Evolutionary conservation across 2,329 filamentous ascomycete genomes (phyloP).

Genomic region (Aspergillus ustus): DNA sequence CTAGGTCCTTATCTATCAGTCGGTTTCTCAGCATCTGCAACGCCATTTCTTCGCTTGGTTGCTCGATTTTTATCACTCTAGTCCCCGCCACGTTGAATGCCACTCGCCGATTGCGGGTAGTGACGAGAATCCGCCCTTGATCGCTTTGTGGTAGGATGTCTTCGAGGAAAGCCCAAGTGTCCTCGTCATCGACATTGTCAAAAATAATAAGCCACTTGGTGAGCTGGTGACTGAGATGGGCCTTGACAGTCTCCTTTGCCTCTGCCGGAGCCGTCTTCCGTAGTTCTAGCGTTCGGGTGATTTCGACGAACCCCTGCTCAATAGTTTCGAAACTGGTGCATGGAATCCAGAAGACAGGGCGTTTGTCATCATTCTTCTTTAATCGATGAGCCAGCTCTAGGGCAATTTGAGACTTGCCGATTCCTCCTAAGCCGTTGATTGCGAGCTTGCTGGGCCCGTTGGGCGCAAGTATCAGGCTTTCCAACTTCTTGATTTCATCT

Average conservation of each 20-base stretch:
- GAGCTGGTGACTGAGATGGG: slow-evolving; percentile 17
- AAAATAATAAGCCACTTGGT: slow-evolving; percentile 30
- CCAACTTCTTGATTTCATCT: neutral
- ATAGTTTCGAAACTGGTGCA: slow-evolving; percentile 26
- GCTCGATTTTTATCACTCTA: neutral
- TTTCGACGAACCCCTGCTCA: slow-evolving; percentile 21
- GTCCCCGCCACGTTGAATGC: slow-evolving; percentile 20
- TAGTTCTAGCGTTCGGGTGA: slow-evolving; percentile 14
- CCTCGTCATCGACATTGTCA: slow-evolving; percentile 29
- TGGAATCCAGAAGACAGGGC: slow-evolving; percentile 34
- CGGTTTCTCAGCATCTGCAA: neutral
- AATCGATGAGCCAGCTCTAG: slow-evolving; percentile 30
- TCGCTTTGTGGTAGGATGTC: slow-evolving; percentile 24
- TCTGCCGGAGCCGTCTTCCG: slow-evolving; percentile 1
- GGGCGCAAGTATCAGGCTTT: neutral
- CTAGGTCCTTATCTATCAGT: slow-evolving; percentile 6
- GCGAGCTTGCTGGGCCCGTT: slow-evolving; percentile 7
- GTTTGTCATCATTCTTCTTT: slow-evolving; percentile 9
- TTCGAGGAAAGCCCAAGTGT: slow-evolving; percentile 21
- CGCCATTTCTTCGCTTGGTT: slow-evolving; percentile 1
- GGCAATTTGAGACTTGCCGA: slow-evolving; percentile 33
- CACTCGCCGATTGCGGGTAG: slow-evolving; percentile 27
- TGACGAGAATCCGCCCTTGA: slow-evolving; percentile 33
- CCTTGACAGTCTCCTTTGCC: slow-evolving; percentile 11
- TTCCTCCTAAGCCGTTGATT: slow-evolving; percentile 19